These are phyloP conservation scores for Pseudophaeomoniella oleicola DNA, from an alignment of 2,329 filamentous ascomycete species.

Conservation along the genomic window DNA sequence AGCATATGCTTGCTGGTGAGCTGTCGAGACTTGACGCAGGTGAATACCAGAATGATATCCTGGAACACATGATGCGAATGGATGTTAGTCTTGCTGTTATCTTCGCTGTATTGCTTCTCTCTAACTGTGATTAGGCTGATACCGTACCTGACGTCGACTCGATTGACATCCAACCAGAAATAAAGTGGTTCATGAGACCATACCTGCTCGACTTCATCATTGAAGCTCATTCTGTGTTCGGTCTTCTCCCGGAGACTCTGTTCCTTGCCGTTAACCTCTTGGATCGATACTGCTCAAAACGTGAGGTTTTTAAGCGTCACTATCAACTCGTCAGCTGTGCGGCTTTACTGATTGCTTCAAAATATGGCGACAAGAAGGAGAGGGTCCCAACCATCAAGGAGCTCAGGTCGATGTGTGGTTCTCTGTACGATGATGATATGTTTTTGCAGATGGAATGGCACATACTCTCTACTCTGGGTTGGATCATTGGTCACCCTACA, in stretches of 20 bases:
- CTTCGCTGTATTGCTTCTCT: constrained; percentile 7
- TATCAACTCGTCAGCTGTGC: constrained; percentile 97
- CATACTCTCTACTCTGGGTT: constrained; percentile 90
- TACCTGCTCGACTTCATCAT: constrained; percentile 97
- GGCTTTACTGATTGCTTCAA: constrained; percentile 87
- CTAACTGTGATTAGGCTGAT: constrained; percentile 43
- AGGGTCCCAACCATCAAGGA: constrained; percentile 94
- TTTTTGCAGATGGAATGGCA: constrained; percentile 99
- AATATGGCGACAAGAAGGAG: constrained; percentile 98
- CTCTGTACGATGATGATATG: constrained; percentile 97
- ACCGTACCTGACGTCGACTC: constrained; percentile 92
- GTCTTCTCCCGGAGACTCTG: constrained; percentile 82
- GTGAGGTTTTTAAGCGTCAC: constrained; percentile 97
- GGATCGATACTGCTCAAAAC: constrained; percentile 92
- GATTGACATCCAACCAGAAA: constrained; percentile 98
- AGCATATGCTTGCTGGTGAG: constrained; percentile 79
- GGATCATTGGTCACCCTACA: constrained; percentile 90
- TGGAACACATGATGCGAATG: constrained; percentile 91
- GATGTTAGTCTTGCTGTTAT: constrained; percentile 40
- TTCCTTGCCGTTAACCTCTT: constrained; percentile 94
- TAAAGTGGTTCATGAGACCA: constrained; percentile 98
- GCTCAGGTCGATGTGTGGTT: constrained; percentile 98
- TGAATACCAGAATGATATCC: constrained; percentile 87
- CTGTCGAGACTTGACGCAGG: constrained; percentile 72
- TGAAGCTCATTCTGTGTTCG: constrained; percentile 91